A percentile compares a stretch with the other conserved stretches of the same genome.
Evolutionary conservation across 345 rosid species (phyloP).

Genomic region (Nephelium lappaceum): DNA sequence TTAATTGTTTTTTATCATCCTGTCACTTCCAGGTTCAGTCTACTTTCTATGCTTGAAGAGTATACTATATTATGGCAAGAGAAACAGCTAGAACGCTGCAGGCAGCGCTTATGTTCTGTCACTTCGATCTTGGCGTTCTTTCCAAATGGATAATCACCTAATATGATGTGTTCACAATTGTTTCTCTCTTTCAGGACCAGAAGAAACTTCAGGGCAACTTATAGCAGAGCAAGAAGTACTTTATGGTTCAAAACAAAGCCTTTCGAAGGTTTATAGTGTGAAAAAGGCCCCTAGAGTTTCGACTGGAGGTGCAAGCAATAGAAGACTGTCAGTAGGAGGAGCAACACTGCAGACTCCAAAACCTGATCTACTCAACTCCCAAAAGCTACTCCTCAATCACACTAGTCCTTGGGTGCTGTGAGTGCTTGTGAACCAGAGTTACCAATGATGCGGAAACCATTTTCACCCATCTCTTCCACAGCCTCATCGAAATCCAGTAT

Average conservation of each 20-base stretch:
- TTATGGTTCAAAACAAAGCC: slow-evolving; percentile 96
- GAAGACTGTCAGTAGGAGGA: slow-evolving; percentile 82
- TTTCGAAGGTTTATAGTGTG: slow-evolving; percentile 70
- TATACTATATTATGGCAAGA: slow-evolving; percentile 73
- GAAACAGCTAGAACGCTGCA: slow-evolving; percentile 91
- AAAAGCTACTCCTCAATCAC: slow-evolving; percentile 48
- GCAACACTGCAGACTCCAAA: slow-evolving; percentile 69
- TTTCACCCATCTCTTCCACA: slow-evolving; percentile 70
- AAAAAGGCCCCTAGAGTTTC: slow-evolving; percentile 80
- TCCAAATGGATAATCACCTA: background rate
- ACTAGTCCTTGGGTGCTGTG: slow-evolving; percentile 46
- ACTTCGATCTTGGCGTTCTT: background rate
- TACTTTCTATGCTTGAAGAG: slow-evolving; percentile 93
- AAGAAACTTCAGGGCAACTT: slow-evolving; percentile 94
- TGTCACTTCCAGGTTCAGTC: slow-evolving; percentile 58
- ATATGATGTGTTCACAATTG: slow-evolving; percentile 8
- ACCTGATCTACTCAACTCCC: slow-evolving; percentile 47
- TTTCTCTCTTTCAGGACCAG: slow-evolving; percentile 65
- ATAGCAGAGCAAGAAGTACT: slow-evolving; percentile 94
- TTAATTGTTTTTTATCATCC: slow-evolving; percentile 14
- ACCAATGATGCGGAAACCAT: slow-evolving; percentile 77
- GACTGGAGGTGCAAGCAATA: slow-evolving; percentile 72
- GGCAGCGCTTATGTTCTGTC: slow-evolving; percentile 61
- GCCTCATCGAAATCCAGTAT: slow-evolving; percentile 54
- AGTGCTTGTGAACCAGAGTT: slow-evolving; percentile 53